Evolutionary conservation across 345 rosid species (phyloP).

Genomic region (Pistacia integerrima): DNA sequence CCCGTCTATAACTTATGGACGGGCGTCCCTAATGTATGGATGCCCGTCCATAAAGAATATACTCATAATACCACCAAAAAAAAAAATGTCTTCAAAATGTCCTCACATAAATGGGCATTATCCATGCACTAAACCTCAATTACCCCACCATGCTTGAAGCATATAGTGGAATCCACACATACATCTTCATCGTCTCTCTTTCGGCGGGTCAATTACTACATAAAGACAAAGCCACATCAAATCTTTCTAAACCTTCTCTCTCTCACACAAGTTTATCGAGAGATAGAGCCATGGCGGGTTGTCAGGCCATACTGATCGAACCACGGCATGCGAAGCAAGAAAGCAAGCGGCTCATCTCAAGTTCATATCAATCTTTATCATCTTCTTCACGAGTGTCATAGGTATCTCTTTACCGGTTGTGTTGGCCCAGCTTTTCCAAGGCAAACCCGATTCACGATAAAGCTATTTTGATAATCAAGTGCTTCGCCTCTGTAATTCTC

Average conservation of each 20-base stretch:
- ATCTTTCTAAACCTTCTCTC: neutral
- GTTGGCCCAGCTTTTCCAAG: conserved; percentile 73
- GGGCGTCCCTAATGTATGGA: no score
- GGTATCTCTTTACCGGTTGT: conserved; percentile 74
- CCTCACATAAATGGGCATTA: neutral
- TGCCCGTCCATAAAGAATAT: no score
- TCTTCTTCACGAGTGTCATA: conserved; percentile 69
- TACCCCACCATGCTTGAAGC: neutral
- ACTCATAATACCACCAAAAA: no score
- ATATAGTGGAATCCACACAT: neutral
- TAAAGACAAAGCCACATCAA: neutral
- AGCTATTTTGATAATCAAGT: conserved; percentile 67
- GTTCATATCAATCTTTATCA: conserved; percentile 52
- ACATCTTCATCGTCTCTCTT: neutral
- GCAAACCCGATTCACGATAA: conserved; percentile 74
- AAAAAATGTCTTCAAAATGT: neutral
- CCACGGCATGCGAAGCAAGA: conserved; percentile 57
- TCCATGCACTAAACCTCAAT: neutral
- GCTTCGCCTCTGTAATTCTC: conserved; percentile 95
- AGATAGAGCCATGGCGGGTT: conserved; percentile 39
- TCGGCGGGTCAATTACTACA: neutral
- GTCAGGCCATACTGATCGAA: conserved; percentile 57
- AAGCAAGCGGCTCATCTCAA: conserved; percentile 73
- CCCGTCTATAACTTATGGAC: no score
- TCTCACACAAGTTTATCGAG: neutral